Evolutionary conservation across 495 filamentous ascomycete genomes (phyloP), one percentile per base, ranked within the genome.

Genomic region (Sabuloglossum arenarium): DNA sequence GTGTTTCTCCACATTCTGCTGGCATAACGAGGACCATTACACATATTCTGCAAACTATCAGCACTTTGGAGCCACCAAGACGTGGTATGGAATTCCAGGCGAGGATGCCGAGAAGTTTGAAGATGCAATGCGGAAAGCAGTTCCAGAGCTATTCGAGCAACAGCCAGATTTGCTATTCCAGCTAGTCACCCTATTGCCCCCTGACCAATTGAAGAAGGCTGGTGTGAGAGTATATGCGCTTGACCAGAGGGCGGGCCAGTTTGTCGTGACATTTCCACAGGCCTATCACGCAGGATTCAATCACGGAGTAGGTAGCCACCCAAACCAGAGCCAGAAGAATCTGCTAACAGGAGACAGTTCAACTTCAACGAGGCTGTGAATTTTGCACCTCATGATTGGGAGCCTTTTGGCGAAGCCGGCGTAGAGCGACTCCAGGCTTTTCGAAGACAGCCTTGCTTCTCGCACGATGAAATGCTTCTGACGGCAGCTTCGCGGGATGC

Each of bases 321-420:
- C 65, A 70, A 56, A 67, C 69, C 47, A 64, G 69, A 30, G 61
- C 69, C 53, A 71, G 66, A 4, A 16, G 21, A 24, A 12, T 6
- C 24, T 37, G 37, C 53, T 43, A 39, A 54, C 30, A 61, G 70
- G 69, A 43, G 66, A 71, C 56, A 68, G 69, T 24, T 99, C 75
- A 99, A 99, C 64, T 95, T 97, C 71, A 99, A 99, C 58, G 91
- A 99, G 65, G 91, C 91, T 1, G 91, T 99, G 57, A 99, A 99
- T 65, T 97, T 99, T 67, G 93, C 91, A 2, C 91, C 91, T 11
- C 71, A 70, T n/a, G 91, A 97, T 64, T 99, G 91, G 91, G 91
- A 97, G 64, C 89, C 87, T 0, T 91, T 79, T 70, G 91, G 91
- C 5, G 84, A 90, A 58, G 73, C 78, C 42, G 89, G 90, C 21